A percentile compares a stretch with the other conserved stretches of the same genome.
These are phyloP conservation scores for Globisporangium nagaii DNA, from an alignment of 352 stramenopile species.

Conservation along the genomic window DNA sequence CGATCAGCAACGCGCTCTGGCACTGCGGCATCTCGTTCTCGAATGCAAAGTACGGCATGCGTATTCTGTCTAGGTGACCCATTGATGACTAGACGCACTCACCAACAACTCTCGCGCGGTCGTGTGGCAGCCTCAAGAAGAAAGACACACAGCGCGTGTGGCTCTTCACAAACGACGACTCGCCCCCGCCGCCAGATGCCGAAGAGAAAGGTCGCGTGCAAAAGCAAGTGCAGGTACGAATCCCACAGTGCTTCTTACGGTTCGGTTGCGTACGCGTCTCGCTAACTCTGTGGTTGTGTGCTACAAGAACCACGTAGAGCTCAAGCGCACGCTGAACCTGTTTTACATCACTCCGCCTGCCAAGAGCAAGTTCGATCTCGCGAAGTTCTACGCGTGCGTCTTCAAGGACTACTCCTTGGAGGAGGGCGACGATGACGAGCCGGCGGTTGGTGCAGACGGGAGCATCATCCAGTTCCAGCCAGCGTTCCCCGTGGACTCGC, in stretches of 20 bases:
- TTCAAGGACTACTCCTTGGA: constrained; percentile 60
- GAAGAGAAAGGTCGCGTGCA: constrained; percentile 60
- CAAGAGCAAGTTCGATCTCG: constrained; percentile 49
- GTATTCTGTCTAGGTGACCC: not conserved
- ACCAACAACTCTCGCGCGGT: no score
- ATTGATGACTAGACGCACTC: no score
- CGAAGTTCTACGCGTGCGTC: constrained; percentile 50
- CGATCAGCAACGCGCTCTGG: constrained; percentile 82
- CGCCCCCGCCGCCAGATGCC: constrained; percentile 29
- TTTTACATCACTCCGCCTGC: constrained; percentile 70
- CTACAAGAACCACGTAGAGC: constrained; percentile 68
- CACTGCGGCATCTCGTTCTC: constrained; percentile 79
- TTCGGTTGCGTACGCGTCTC: not conserved
- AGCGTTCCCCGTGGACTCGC: constrained; percentile 63
- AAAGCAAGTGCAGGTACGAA: constrained; percentile 66
- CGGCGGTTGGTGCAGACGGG: constrained; percentile 15
- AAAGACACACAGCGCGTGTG: constrained; percentile 82
- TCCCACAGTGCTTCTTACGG: not conserved
- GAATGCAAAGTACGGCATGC: constrained; percentile 51
- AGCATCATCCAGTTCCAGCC: constrained; percentile 33
- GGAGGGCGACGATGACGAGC: constrained; percentile 12
- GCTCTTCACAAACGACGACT: constrained; percentile 84
- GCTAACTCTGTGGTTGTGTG: not conserved
- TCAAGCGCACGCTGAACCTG: constrained; percentile 68
- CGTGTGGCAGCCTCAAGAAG: constrained; percentile 68